Evolutionary conservation across 495 filamentous ascomycete genomes (phyloP).

Genomic region (Xylaria castorea): DNA sequence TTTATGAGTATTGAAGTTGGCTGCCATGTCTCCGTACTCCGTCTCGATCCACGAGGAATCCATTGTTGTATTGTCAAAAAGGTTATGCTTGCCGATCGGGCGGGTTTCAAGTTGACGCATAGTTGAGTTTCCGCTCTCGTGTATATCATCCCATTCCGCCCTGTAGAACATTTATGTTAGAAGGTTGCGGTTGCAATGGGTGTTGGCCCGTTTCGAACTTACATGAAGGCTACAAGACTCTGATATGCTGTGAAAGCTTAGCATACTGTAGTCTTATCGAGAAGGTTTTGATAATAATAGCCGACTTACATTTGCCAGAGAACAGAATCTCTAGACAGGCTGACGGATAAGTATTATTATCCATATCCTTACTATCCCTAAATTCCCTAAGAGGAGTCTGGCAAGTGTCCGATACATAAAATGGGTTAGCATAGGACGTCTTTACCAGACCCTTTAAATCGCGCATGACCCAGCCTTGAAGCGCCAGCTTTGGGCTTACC

Average conservation of each 20-base stretch:
- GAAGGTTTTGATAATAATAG: neutral
- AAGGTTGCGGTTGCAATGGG: conserved; percentile 53
- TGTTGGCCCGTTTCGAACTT: neutral
- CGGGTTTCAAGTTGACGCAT: conserved; percentile 49
- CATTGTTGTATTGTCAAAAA: conserved; percentile 72
- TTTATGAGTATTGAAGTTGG: conserved; percentile 49
- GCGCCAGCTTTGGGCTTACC: conserved; percentile 69
- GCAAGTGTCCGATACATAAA: conserved; percentile 60
- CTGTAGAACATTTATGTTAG: conserved; percentile 42
- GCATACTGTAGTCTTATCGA: neutral
- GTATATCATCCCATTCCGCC: conserved; percentile 55
- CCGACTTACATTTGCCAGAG: conserved; percentile 55
- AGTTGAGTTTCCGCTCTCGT: conserved; percentile 43
- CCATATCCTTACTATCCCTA: conserved; percentile 28
- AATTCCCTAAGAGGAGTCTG: conserved; percentile 60
- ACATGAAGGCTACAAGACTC: conserved; percentile 46
- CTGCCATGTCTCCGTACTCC: conserved; percentile 53
- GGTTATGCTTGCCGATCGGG: conserved; percentile 59
- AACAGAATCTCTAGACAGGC: conserved; percentile 72
- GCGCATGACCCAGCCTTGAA: conserved; percentile 51
- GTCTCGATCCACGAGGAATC: conserved; percentile 65
- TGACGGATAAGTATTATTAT: conserved; percentile 41
- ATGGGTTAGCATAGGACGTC: conserved; percentile 63
- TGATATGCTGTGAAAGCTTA: conserved; percentile 36
- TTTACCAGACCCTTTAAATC: conserved; percentile 62